Evolutionary conservation across 441 rosid genomes (phyloP).

Genomic region (Syzygium malaccense): DNA sequence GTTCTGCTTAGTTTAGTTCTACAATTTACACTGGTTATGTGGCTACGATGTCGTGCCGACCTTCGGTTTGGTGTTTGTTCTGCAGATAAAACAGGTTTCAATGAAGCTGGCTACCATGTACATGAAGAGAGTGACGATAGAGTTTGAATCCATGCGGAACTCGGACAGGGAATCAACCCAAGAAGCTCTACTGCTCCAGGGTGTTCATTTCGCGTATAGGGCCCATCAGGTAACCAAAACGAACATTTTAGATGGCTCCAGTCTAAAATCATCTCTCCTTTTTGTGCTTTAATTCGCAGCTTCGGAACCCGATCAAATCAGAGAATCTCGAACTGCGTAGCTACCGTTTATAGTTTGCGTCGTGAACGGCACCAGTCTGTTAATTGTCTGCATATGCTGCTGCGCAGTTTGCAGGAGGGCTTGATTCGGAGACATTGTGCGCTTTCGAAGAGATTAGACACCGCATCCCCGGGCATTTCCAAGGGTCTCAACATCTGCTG

Average conservation of each 20-base stretch:
- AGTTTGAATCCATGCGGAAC: constrained; percentile 55
- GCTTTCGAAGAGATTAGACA: constrained; percentile 81
- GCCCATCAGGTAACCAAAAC: constrained; percentile 64
- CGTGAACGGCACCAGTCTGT: background rate
- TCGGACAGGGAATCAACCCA: constrained; percentile 56
- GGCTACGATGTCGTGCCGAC: background rate
- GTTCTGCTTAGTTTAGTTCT: background rate
- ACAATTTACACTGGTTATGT: background rate
- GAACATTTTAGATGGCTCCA: background rate
- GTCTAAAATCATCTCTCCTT: background rate
- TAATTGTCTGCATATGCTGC: background rate
- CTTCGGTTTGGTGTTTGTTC: background rate
- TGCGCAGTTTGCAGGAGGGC: constrained; percentile 82
- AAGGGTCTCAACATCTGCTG: constrained; percentile 34
- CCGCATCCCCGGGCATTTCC: constrained; percentile 46
- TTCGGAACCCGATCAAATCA: background rate
- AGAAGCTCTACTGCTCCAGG: constrained; percentile 80
- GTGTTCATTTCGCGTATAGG: constrained; percentile 72
- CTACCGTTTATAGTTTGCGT: background rate
- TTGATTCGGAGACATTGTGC: constrained; percentile 84
- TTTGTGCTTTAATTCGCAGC: background rate
- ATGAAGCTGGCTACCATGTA: constrained; percentile 70
- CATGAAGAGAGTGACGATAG: constrained; percentile 71
- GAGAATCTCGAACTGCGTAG: background rate
- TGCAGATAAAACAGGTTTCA: constrained; percentile 70